Evolutionary conservation across 148 eudicot genomes (phyloP), one percentile per base, ranked within the genome.

Genomic region (Rhododendron ferrugineum): DNA sequence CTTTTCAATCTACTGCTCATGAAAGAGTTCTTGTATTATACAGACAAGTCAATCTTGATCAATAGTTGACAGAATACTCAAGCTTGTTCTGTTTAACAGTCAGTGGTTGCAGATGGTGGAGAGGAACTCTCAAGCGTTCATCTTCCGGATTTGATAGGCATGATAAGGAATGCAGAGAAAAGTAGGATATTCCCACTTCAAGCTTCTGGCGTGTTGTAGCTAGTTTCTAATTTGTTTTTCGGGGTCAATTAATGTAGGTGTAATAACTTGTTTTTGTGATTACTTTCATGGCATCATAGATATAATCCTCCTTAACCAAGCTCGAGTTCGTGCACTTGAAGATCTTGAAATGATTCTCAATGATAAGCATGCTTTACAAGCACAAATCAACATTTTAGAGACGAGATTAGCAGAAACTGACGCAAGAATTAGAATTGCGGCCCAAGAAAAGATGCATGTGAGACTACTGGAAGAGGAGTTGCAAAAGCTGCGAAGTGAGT

Each of bases 111-210:
- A 66, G 84, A 86, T 37, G 89, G 86, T 83, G 90, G 83, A 52
- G 92, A 90, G 82, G 84, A 89, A 64, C 88, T 82, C 42, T 86
- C 95, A 80, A 83, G 89, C 85, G 73, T 87, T 81, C 90, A 88
- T 85, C 87, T 88, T 85, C 91, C 92, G 85, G 98, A 97, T 91
- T 85, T 97, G 91, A 89, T 95, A 85, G 89, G 89, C 84, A 93
- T 97, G 99, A 93, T 97, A 87, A 92, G 90, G 82, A 94, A 91
- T 91, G 98, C 99, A 36, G 98, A 94, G 92, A 95, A 90, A 89
- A 97, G 99, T 97, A 92, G 85, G 96, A 40, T 47, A 46, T 81
- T 68, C 37, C 26, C 34, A 49, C 54, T 70, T 18, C 16, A 42
- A 62, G 64, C 68, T 13, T 26, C 62, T 11, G 23, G 23, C 37